Evolutionary conservation across 2,329 filamentous ascomycete species (phyloP).

Genomic region (Microdochium trichocladiopsis): DNA sequence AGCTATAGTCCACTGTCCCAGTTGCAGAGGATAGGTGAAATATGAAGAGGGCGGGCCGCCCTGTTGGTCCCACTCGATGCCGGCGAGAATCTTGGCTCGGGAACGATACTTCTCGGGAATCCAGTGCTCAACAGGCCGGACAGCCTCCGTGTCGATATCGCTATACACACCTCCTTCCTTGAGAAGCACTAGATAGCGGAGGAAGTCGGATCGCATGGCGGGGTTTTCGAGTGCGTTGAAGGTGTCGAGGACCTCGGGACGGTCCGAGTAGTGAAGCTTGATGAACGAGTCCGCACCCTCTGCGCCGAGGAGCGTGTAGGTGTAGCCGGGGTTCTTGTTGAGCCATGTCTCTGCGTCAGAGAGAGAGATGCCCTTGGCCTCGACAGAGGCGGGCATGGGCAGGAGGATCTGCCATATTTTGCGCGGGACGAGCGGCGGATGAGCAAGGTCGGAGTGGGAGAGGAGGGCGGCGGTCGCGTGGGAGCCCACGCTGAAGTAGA

Average conservation of each 20-base stretch:
- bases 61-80: slow-evolving; percentile 5
- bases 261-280: slow-evolving; percentile 1
- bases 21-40: slow-evolving; percentile 3
- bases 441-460: neutral
- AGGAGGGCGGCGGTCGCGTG: neutral
- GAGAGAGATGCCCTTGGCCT: slow-evolving; percentile 1
- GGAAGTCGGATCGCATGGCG: slow-evolving; percentile 7
- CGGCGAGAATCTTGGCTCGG: slow-evolving; percentile 1
- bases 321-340: slow-evolving; percentile 6
- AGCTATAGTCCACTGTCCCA: slow-evolving; percentile 6
- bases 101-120: slow-evolving; percentile 2
- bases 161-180: slow-evolving; percentile 6
- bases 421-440: slow-evolving; percentile 25
- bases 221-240: slow-evolving; percentile 6
- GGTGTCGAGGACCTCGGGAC: neutral
- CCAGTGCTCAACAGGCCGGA: slow-evolving; percentile 4
- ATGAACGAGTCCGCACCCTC: slow-evolving; percentile 3
- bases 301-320: slow-evolving; percentile 6
- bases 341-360: slow-evolving; percentile 4
- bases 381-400: slow-evolving; percentile 1
- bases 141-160: slow-evolving; percentile 3
- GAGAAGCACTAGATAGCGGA: slow-evolving; percentile 5
- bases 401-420: slow-evolving; percentile 8
- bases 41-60: neutral
- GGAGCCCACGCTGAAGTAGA: neutral